phyloP scores from a whole-genome alignment of 495 filamentous ascomycete species.

The Lineolata rhizophorae region DNA sequence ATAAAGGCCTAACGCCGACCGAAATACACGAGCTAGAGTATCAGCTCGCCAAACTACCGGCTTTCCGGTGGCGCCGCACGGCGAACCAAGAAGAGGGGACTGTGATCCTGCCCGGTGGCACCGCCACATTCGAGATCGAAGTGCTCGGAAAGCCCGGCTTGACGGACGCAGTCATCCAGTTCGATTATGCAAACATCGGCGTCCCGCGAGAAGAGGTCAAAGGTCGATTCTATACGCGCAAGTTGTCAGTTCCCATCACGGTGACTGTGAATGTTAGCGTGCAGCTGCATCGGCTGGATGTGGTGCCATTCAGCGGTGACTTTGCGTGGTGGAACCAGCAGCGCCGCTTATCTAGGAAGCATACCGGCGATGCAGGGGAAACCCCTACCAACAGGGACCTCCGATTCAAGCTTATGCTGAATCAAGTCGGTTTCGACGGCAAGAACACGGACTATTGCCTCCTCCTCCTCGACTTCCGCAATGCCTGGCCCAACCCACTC shows the following conservation, averaged over 20 bases:
- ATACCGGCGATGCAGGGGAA: not conserved
- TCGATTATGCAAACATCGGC: constrained; percentile 61
- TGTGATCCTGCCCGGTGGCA: constrained; percentile 50
- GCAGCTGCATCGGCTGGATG: constrained; percentile 54
- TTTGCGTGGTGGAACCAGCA: constrained; percentile 28
- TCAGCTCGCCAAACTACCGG: constrained; percentile 50
- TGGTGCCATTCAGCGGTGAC: constrained; percentile 43
- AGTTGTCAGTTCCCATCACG: constrained; percentile 59
- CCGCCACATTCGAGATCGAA: constrained; percentile 58
- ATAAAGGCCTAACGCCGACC: constrained; percentile 48
- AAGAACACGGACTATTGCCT: constrained; percentile 46
- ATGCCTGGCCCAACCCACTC: constrained; percentile 65
- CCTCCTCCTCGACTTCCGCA: constrained; percentile 63
- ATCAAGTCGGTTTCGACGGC: constrained; percentile 2
- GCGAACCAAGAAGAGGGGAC: constrained; percentile 20
- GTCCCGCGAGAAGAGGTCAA: constrained; percentile 35
- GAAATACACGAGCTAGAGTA: constrained; percentile 75
- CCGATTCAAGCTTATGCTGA: constrained; percentile 9
- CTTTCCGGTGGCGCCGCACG: constrained; percentile 30
- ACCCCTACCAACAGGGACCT: constrained; percentile 5
- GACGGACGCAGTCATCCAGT: constrained; percentile 57
- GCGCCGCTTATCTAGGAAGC: not conserved
- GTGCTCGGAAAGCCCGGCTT: constrained; percentile 68
- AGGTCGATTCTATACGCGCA: constrained; percentile 66
- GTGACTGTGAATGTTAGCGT: constrained; percentile 83